phyloP scores from a whole-genome alignment of 805 yeast species.

The Pichia heedii region DNA sequence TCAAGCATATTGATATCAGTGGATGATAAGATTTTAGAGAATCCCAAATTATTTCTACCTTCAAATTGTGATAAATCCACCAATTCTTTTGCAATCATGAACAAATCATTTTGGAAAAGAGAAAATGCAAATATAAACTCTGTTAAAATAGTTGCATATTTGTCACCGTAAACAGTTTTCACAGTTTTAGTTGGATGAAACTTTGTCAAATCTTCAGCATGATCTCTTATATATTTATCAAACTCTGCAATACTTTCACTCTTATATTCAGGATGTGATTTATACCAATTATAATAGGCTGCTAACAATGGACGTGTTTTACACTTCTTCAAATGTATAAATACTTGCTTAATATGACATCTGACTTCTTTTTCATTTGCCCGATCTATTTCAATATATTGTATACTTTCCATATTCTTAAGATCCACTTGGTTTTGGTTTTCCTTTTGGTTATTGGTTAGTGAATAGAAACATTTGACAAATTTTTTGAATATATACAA shows the following conservation, averaged over 20 bases:
- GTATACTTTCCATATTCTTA: neutral
- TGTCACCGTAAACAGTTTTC: slow-evolving; percentile 7
- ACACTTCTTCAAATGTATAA: slow-evolving; percentile 17
- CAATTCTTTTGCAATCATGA: slow-evolving; percentile 1
- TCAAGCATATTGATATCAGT: slow-evolving; percentile 7
- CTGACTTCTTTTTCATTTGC: slow-evolving; percentile 9
- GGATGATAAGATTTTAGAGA: slow-evolving; percentile 1
- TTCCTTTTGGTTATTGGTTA: neutral
- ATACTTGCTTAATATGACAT: slow-evolving; percentile 12
- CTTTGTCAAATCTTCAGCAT: neutral
- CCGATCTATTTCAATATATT: slow-evolving; percentile 8
- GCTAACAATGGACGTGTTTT: slow-evolving; percentile 16
- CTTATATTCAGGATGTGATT: slow-evolving; percentile 1
- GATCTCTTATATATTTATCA: slow-evolving; percentile 3
- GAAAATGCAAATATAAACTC: slow-evolving; percentile 1
- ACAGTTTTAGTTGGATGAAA: neutral
- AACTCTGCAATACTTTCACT: neutral
- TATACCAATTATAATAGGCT: slow-evolving; percentile 16
- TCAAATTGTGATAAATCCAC: slow-evolving; percentile 5
- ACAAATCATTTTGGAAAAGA: slow-evolving; percentile 1
- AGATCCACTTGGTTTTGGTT: neutral
- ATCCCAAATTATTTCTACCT: slow-evolving; percentile 3
- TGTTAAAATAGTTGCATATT: slow-evolving; percentile 7
- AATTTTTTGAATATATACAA: too few relatives aligned
- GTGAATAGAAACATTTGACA: neutral